phyloP scores from a whole-genome alignment of 2,329 filamentous ascomycete species.

The Talaromyces rugulosus region DNA sequence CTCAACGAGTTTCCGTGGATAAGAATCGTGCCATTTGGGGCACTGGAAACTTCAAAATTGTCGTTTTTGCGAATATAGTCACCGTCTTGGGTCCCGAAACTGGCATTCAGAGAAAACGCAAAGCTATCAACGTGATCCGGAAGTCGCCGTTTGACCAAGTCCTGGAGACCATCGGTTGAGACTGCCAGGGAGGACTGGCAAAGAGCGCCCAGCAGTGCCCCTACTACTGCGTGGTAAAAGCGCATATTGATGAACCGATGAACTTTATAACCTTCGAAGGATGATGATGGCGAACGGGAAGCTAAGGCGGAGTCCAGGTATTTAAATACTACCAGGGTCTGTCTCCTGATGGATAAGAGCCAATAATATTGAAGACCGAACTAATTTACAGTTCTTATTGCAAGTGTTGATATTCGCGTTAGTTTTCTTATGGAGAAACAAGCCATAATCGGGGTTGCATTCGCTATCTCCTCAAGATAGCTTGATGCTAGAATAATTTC shows the following conservation, averaged over 20 bases:
- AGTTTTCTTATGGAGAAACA: background rate
- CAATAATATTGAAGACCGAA: no score
- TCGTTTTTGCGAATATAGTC: constrained; percentile 12
- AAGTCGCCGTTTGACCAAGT: constrained; percentile 21
- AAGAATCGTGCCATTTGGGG: constrained; percentile 24
- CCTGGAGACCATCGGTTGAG: constrained; percentile 20
- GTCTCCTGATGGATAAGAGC: no score
- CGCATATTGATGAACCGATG: background rate
- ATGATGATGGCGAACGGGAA: background rate
- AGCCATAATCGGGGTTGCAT: background rate
- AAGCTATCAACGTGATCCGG: constrained; percentile 21
- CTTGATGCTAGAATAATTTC: background rate
- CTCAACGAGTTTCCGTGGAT: constrained; percentile 30
- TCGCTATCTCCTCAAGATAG: background rate
- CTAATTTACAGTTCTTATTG: background rate
- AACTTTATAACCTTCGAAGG: background rate
- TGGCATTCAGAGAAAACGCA: constrained; percentile 14
- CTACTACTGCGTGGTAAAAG: background rate
- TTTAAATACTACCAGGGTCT: no score
- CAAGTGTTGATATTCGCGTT: background rate
- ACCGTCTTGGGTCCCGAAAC: no score
- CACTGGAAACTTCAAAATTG: constrained; percentile 18
- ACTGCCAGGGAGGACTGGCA: background rate
- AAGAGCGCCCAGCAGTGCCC: background rate
- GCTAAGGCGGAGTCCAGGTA: background rate